These are phyloP conservation scores for Xylaria sp. DNA, from an alignment of 2,329 filamentous ascomycete species.

Conservation along the genomic window DNA sequence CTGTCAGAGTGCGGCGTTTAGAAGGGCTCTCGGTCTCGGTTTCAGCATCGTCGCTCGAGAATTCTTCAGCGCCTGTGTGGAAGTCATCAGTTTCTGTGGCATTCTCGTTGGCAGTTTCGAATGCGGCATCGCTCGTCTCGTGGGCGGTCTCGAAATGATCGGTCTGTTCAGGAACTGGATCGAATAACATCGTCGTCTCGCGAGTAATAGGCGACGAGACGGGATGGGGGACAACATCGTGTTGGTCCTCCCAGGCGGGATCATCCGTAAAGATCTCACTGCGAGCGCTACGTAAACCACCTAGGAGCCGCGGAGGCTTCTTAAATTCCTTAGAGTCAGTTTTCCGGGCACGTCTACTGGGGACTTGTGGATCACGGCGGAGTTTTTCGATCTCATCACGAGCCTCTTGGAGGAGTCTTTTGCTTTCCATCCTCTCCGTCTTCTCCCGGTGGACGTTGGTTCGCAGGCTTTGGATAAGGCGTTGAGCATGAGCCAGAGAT, in stretches of 20 bases:
- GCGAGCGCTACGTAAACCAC: conserved; percentile 76
- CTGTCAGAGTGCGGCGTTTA: conserved; percentile 50
- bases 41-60: conserved; percentile 75
- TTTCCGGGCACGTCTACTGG: conserved; percentile 72
- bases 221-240: conserved; percentile 64
- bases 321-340: conserved; percentile 76
- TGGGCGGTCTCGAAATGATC: conserved; percentile 85
- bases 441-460: conserved; percentile 97
- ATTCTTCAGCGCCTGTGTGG: conserved; percentile 88
- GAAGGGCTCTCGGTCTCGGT: conserved; percentile 83
- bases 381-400: conserved; percentile 87
- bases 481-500: conserved; percentile 91
- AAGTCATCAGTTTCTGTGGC: conserved; percentile 93
- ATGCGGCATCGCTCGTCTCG: conserved; percentile 74
- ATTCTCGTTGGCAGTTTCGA: conserved; percentile 79
- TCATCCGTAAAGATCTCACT: conserved; percentile 86
- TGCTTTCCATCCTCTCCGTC: conserved; percentile 96
- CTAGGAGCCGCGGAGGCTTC: conserved; percentile 82
- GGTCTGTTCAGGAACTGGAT: conserved; percentile 59
- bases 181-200: conserved; percentile 43
- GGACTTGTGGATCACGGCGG: conserved; percentile 62
- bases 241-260: conserved; percentile 89
- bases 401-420: conserved; percentile 93
- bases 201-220: conserved; percentile 49
- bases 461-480: conserved; percentile 95